Evolutionary conservation across 169 alveolate species (phyloP).

Genomic region (Hepatocystis sp.): DNA sequence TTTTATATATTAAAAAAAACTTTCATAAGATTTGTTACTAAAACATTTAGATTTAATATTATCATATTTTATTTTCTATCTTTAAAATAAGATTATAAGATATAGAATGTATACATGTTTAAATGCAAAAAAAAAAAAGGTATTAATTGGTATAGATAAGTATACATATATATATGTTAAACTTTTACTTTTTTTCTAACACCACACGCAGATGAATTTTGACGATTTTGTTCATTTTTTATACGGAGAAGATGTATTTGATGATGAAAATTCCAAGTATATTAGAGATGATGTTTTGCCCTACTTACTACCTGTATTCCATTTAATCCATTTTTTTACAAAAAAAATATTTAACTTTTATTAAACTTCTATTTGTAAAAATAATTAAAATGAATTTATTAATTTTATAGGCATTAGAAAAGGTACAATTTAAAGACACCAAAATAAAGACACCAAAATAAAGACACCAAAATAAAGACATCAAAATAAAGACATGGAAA

Average conservation of each 20-base stretch:
- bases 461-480: too few relatives aligned
- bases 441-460: too few relatives aligned
- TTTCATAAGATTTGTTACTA: too few relatives aligned
- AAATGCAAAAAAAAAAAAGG: too few relatives aligned
- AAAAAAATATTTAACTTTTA: not conserved
- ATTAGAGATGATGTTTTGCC: constrained; percentile 53
- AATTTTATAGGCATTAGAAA: constrained; percentile 70
- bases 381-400: constrained; percentile 14
- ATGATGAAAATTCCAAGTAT: constrained; percentile 60
- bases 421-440: too few relatives aligned
- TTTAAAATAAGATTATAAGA: too few relatives aligned
- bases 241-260: constrained; percentile 68
- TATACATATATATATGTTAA: too few relatives aligned
- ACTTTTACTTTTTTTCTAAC: constrained; percentile 16
- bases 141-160: too few relatives aligned
- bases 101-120: too few relatives aligned
- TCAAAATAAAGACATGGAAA: constrained; percentile 1
- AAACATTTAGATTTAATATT: too few relatives aligned
- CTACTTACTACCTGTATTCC: constrained; percentile 50
- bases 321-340: not conserved
- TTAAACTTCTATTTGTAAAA: constrained; percentile 8
- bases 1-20: too few relatives aligned
- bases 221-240: constrained; percentile 66
- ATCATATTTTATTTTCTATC: too few relatives aligned
- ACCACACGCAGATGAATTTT: constrained; percentile 63